A percentile compares a stretch with the other conserved stretches of the same genome.
Conservation (phyloP, 176 grass and related monocot genomes). For the Dactylis glomerata region DNA sequence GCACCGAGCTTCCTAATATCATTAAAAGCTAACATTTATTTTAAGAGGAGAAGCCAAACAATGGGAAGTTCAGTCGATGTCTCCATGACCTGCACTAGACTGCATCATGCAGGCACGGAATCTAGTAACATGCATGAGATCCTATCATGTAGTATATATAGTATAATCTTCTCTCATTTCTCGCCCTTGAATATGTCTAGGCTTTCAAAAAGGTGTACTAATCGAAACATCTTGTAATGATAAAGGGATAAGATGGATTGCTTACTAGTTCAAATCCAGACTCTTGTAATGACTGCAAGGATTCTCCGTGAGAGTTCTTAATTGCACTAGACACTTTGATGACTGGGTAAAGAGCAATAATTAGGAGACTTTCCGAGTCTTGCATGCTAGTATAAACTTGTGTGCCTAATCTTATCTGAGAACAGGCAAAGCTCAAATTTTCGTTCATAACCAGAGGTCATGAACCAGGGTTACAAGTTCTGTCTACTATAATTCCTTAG, state of each 20-base stretch:
- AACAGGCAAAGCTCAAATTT: neutral
- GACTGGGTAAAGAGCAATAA: neutral
- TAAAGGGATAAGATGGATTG: neutral
- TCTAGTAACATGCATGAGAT: constrained; percentile 13
- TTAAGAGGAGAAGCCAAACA: neutral
- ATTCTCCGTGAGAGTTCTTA: neutral
- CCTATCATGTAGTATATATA: neutral
- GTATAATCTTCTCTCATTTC: neutral
- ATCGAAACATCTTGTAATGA: neutral
- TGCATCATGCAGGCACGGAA: neutral
- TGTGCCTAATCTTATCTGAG: neutral
- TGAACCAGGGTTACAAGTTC: neutral
- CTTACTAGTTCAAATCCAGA: neutral
- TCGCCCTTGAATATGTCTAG: neutral
- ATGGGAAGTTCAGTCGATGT: neutral
- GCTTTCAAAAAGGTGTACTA: neutral
- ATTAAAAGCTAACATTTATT: neutral
- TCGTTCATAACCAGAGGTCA: neutral
- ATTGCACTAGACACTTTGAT: neutral
- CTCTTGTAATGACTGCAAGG: neutral
- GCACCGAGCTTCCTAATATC: too few species aligned
- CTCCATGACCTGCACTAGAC: neutral
- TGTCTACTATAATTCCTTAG: neutral
- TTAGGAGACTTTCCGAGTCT: constrained; percentile 4
- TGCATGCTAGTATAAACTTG: neutral